Conservation (phyloP, 768 basidiomycete species). For the Mrakia gelida region DNA sequence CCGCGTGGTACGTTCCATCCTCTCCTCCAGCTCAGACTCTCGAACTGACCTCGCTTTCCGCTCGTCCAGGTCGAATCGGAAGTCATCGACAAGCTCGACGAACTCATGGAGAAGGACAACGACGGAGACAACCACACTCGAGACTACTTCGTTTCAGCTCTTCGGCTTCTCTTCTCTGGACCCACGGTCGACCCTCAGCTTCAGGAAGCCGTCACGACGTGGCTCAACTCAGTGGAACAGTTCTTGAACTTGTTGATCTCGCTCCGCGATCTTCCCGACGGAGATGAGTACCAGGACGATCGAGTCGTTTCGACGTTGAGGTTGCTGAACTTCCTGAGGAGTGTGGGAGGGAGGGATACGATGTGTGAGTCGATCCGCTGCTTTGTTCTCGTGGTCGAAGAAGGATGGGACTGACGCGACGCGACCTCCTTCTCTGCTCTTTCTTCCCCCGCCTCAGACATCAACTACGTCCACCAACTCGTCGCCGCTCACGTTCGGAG, state of each 20-base stretch:
- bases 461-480: conserved; percentile 57
- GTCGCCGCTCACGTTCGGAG: conserved; percentile 86
- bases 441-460: conserved; percentile 12
- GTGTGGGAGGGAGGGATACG: conserved; percentile 76
- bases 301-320: conserved; percentile 85
- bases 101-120: conserved; percentile 86
- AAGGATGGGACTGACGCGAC: background rate
- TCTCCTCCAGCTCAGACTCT: no score
- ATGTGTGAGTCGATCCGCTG: conserved; percentile 47
- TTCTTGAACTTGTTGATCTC: conserved; percentile 88
- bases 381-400: background rate
- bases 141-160: conserved; percentile 85
- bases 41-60: background rate
- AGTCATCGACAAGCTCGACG: conserved; percentile 82
- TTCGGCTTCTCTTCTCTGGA: conserved; percentile 82
- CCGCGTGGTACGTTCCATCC: conserved; percentile 52
- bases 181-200: conserved; percentile 74
- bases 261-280: conserved; percentile 81
- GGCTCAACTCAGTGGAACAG: conserved; percentile 82
- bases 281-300: conserved; percentile 91
- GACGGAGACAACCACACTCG: conserved; percentile 83
- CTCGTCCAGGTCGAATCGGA: conserved; percentile 64
- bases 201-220: conserved; percentile 64
- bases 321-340: conserved; percentile 87
- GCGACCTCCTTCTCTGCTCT: background rate